Percentiles rank a stretch among this genome's conserved stretches.
These are phyloP conservation scores for Stevia rebaudiana DNA, from an alignment of 140 eudicot genomes.

Conservation along the genomic window DNA sequence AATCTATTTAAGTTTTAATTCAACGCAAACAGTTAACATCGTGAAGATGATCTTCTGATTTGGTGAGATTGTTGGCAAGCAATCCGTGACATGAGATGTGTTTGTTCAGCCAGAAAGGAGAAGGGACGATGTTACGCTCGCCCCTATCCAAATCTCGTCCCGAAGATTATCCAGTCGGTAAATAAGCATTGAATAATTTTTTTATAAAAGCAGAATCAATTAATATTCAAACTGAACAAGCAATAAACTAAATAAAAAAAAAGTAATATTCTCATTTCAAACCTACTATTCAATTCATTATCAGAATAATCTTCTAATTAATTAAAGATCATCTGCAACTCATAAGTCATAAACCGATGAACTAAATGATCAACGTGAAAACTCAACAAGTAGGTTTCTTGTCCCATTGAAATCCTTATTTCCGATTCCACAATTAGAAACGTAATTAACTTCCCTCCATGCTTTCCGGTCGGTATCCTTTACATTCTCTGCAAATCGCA, in stretches of 20 bases:
- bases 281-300: background rate
- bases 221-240: background rate
- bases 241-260: background rate
- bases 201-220: background rate
- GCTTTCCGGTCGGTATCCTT: background rate
- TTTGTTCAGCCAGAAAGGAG: too few relatives aligned
- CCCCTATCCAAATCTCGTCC: too few relatives aligned
- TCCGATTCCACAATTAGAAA: slow-evolving; percentile 3
- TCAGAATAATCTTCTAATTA: background rate
- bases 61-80: too few relatives aligned
- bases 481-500: slow-evolving; percentile 37
- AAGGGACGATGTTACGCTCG: too few relatives aligned
- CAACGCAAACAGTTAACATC: too few relatives aligned
- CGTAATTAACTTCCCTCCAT: background rate
- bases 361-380: slow-evolving; percentile 1
- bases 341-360: too few relatives aligned
- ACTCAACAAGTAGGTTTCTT: slow-evolving; percentile 6
- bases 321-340: background rate
- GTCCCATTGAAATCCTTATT: background rate
- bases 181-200: too few relatives aligned
- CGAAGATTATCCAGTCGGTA: too few relatives aligned
- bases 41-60: too few relatives aligned
- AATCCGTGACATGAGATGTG: too few relatives aligned
- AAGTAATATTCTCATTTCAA: background rate
- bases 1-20: too few relatives aligned